phyloP scores from a whole-genome alignment of 2,329 filamentous ascomycete species.

The Penicillium sp. region DNA sequence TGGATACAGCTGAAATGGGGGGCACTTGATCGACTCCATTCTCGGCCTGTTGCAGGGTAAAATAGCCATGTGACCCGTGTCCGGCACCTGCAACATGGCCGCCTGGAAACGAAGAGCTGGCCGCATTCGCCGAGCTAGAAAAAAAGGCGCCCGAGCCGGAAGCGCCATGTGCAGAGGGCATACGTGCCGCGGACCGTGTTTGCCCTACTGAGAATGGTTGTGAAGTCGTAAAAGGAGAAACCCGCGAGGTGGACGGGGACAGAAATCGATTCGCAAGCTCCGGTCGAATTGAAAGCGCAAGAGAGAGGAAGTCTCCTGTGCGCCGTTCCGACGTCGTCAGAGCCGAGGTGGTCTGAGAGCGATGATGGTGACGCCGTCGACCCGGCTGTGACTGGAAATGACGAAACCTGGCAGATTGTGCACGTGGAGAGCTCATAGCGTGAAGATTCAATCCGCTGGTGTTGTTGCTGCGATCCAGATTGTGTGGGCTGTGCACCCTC shows the following conservation, averaged over 20 bases:
- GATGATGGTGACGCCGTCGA: conserved; percentile 25
- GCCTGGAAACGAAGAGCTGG: conserved; percentile 1
- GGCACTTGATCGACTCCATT: conserved; percentile 3
- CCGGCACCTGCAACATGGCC: conserved; percentile 5
- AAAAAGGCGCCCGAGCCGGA: conserved; percentile 7
- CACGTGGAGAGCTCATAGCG: conserved; percentile 7
- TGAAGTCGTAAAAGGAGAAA: conserved; percentile 15
- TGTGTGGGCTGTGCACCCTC: conserved; percentile 7
- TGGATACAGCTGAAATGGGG: conserved; percentile 5
- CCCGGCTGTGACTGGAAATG: conserved; percentile 1
- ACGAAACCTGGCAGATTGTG: neutral
- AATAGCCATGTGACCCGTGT: conserved; percentile 16
- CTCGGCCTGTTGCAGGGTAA: conserved; percentile 15
- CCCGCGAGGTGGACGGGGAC: conserved; percentile 8
- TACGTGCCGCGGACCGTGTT: conserved; percentile 4
- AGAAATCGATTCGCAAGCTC: conserved; percentile 7
- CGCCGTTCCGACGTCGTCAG: conserved; percentile 14
- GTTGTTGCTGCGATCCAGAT: conserved; percentile 2
- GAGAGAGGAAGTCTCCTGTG: conserved; percentile 10
- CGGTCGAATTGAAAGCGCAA: conserved; percentile 15
- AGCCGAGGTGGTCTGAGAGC: conserved; percentile 31
- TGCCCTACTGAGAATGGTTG: conserved; percentile 13
- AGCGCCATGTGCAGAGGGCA: conserved; percentile 2
- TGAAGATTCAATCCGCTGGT: conserved; percentile 2
- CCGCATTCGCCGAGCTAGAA: conserved; percentile 10